Evolutionary conservation across 176 grass and related monocot species (phyloP).

Genomic region (Puya raimondii): DNA sequence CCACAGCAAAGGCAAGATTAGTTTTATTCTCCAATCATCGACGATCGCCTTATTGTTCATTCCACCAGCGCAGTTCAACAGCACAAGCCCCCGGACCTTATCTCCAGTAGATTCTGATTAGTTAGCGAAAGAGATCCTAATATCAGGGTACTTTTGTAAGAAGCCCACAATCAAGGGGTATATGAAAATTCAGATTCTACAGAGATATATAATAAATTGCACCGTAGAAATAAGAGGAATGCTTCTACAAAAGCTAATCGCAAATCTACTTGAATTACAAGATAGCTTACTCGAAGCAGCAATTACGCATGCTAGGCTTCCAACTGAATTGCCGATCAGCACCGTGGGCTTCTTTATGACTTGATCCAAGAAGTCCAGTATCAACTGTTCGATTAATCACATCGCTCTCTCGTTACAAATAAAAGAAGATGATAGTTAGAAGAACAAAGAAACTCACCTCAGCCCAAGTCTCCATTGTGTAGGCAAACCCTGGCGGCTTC

Average conservation of each 20-base stretch:
- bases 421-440: background rate
- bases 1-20: constrained; percentile 69
- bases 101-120: constrained; percentile 43
- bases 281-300: constrained; percentile 58
- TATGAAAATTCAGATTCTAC: no score
- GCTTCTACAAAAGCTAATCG: background rate
- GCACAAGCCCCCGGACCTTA: constrained; percentile 59
- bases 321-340: constrained; percentile 84
- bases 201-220: background rate
- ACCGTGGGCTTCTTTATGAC: constrained; percentile 71
- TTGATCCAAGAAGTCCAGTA: constrained; percentile 89
- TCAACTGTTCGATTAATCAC: constrained; percentile 42
- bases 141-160: background rate
- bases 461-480: constrained; percentile 95
- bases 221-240: background rate
- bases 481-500: constrained; percentile 63
- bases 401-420: background rate
- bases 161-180: no score
- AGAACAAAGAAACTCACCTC: constrained; percentile 28
- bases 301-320: constrained; percentile 90
- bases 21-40: constrained; percentile 93
- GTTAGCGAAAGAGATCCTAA: background rate
- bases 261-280: background rate
- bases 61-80: constrained; percentile 80
- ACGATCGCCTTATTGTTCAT: constrained; percentile 99